Evolutionary conservation across 2,329 filamentous ascomycete genomes (phyloP).

Genomic region (Diplodia seriata): DNA sequence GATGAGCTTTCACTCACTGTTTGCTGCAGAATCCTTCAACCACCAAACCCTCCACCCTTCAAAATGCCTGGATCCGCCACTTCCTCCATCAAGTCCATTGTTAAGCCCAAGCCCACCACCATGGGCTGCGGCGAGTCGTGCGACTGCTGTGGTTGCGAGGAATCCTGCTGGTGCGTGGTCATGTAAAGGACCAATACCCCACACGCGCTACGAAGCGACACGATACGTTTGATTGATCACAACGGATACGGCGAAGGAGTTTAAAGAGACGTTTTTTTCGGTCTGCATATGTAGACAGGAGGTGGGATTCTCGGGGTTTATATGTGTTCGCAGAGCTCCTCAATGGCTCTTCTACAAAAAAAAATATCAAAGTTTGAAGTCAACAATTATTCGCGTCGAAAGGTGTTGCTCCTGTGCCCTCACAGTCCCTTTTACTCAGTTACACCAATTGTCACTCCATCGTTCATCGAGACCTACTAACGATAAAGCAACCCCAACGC

Average conservation of each 20-base stretch:
- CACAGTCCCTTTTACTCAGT: too few species aligned
- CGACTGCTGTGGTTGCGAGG: conserved; percentile 49
- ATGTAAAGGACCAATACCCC: conserved; percentile 37
- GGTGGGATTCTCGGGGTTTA: too few species aligned
- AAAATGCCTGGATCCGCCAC: conserved; percentile 46
- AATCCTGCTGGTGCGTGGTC: conserved; percentile 48
- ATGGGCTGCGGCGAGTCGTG: conserved; percentile 46
- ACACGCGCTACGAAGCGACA: neutral
- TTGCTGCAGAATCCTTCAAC: neutral
- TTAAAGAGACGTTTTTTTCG: neutral
- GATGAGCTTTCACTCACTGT: neutral
- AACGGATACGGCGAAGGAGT: neutral
- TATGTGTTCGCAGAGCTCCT: too few species aligned
- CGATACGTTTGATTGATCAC: conserved; percentile 1
- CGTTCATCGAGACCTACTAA: too few species aligned
- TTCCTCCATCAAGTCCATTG: conserved; percentile 46
- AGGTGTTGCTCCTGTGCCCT: too few species aligned
- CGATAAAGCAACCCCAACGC: too few species aligned
- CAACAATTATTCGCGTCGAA: too few species aligned
- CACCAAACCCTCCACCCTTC: conserved; percentile 7
- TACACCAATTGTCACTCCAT: too few species aligned
- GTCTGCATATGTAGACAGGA: neutral
- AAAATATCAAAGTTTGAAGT: too few species aligned
- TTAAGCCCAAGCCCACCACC: conserved; percentile 46
- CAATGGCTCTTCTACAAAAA: too few species aligned